Base-by-base conservation (phyloP, 345 rosid genomes). In the Aquilaria sinensis region DNA sequence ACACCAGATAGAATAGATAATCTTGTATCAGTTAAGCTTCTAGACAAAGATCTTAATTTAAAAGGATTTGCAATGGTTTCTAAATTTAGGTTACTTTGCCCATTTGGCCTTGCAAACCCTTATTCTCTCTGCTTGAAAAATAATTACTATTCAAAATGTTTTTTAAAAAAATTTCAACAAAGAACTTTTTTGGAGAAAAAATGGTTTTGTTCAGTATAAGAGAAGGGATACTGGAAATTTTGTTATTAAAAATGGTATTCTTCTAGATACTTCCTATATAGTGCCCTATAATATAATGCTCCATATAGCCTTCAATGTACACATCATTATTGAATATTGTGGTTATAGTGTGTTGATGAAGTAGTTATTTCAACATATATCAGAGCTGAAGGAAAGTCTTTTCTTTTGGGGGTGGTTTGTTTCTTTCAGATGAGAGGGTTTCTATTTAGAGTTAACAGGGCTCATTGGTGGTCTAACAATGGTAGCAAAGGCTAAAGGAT, bases 261-360 rank as follows among this genome's bases (percentile, higher is more conserved):
- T 14, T 32, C 47, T 55, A 2, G 62, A 65, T 10, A 47, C 65
- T 33, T 23, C 60, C 14, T 67, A 37, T 32, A 57, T 71, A 10
- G 61, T 59, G 0, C 53, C 64, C 0, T 31, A 51, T 51, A 67
- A 58, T 31, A 6, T 31, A 5, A 31, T 46, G 9, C 13, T 57
- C 37, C 23, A 33, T 0, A 2, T 58, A 2, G 55, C 23, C 10
- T 60, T 50, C 13, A 12, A 67, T 12, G 51, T 32, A 5, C 65
- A 53, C 54, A 52, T 60, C 1, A 67, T 52, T 60, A 48, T 53
- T 13, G 53, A n/a, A n/a, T n/a, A n/a, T n/a, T n/a, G n/a, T n/a
- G n/a, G n/a, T n/a, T n/a, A n/a, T n/a, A n/a, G n/a, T 52, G 31
- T 9, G n/a, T 2, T 33, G 2, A 45, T 59, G 1, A 67, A 60